Evolutionary conservation across 495 filamentous ascomycete species (phyloP).

Genomic region (Aspergillus affinis): DNA sequence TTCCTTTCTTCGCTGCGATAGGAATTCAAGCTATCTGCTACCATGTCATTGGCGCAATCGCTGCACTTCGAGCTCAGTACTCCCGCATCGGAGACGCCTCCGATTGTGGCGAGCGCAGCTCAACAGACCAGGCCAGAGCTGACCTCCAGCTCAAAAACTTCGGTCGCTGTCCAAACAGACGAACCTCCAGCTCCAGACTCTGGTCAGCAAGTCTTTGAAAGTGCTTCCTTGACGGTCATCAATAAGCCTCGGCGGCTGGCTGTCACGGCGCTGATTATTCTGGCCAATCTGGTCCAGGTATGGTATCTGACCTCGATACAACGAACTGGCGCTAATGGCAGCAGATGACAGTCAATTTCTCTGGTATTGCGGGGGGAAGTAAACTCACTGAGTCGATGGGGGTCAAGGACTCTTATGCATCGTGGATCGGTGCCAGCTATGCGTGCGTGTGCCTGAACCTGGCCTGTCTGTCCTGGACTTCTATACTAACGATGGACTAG

Average conservation of each 20-base stretch:
- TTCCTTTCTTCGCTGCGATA: background rate
- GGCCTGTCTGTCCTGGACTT: too few species aligned
- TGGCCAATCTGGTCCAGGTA: slow-evolving; percentile 35
- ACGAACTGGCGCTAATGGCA: background rate
- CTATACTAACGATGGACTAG: slow-evolving; percentile 12
- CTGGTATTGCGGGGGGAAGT: slow-evolving; percentile 32
- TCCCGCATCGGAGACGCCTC: background rate
- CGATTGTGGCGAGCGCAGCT: background rate
- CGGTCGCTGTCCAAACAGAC: background rate
- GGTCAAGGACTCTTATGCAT: slow-evolving; percentile 23
- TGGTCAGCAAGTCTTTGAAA: slow-evolving; percentile 26
- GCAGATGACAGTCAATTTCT: slow-evolving; percentile 36
- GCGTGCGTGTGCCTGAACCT: slow-evolving; percentile 15
- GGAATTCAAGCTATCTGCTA: background rate
- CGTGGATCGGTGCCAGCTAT: slow-evolving; percentile 36
- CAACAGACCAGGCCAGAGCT: background rate
- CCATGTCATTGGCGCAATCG: background rate
- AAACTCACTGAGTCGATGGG: slow-evolving; percentile 24
- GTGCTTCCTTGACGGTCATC: slow-evolving; percentile 12
- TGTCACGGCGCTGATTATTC: slow-evolving; percentile 23
- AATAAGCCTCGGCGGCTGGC: slow-evolving; percentile 21
- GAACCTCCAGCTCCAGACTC: slow-evolving; percentile 3
- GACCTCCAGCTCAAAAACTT: background rate
- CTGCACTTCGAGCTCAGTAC: background rate
- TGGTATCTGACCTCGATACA: background rate